phyloP scores from a whole-genome alignment of 2,329 filamentous ascomycete species.

The Fusarium odoratissimum region DNA sequence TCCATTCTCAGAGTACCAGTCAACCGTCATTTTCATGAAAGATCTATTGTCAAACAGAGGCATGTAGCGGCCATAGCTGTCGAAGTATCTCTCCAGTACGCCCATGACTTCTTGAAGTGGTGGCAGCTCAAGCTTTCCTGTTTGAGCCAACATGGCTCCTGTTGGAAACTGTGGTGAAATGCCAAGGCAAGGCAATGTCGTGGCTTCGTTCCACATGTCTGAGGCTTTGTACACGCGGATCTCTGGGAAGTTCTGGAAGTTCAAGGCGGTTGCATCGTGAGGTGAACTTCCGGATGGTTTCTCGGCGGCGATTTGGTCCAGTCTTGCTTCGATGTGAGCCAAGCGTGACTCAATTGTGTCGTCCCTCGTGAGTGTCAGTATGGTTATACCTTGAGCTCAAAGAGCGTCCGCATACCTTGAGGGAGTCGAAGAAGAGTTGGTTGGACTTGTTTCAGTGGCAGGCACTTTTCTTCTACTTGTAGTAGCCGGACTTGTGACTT shows the following conservation, averaged over 20 bases:
- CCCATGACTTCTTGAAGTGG: background rate
- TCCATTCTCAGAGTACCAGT: background rate
- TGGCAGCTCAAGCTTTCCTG: background rate
- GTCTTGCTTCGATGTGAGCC: background rate
- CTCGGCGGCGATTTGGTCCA: background rate
- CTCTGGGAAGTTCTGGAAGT: background rate
- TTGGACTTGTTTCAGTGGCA: background rate
- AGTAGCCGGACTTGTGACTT: background rate
- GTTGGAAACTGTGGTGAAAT: background rate
- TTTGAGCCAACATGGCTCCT: background rate
- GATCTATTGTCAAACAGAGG: background rate
- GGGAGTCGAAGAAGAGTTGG: background rate
- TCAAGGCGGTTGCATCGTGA: background rate
- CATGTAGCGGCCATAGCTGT: background rate
- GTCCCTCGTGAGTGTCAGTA: background rate
- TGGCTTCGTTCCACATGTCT: background rate
- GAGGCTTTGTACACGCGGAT: background rate
- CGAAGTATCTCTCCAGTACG: background rate
- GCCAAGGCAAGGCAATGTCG: background rate
- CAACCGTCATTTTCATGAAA: background rate
- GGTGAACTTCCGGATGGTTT: background rate
- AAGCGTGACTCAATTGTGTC: background rate
- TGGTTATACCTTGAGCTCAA: no score
- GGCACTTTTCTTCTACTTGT: background rate
- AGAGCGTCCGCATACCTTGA: background rate